phyloP scores from a whole-genome alignment of 768 basidiomycete genomes.

The Grammothele lineata region DNA sequence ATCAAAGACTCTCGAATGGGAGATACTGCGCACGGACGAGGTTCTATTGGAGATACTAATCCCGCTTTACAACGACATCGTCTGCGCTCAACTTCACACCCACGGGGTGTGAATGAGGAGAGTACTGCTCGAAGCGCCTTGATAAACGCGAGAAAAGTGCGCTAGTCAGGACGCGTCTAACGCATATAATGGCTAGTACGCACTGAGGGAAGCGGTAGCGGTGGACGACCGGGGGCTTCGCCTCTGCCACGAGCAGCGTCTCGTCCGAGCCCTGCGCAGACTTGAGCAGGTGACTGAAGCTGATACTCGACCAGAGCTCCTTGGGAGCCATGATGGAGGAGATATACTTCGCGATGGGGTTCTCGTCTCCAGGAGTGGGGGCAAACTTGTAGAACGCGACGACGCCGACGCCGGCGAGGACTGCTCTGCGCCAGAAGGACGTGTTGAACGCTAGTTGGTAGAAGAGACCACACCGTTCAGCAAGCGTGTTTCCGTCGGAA shows the following conservation, averaged over 20 bases:
- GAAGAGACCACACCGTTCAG: background rate
- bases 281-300: slow-evolving; percentile 52
- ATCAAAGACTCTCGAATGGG: background rate
- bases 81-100: slow-evolving; percentile 40
- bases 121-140: slow-evolving; percentile 55
- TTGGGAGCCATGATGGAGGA: slow-evolving; percentile 49
- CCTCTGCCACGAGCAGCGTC: slow-evolving; percentile 37
- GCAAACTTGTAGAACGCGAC: slow-evolving; percentile 66
- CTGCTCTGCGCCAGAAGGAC: slow-evolving; percentile 63
- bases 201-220: slow-evolving; percentile 74
- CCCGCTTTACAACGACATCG: slow-evolving; percentile 31
- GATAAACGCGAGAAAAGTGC: too few species aligned
- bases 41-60: slow-evolving; percentile 9
- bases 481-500: too few species aligned
- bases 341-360: slow-evolving; percentile 65
- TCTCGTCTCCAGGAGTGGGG: slow-evolving; percentile 55
- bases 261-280: slow-evolving; percentile 40
- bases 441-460: slow-evolving; percentile 50
- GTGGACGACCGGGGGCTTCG: slow-evolving; percentile 45
- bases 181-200: too few species aligned
- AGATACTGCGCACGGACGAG: background rate
- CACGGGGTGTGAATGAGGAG: slow-evolving; percentile 57
- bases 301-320: slow-evolving; percentile 51
- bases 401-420: slow-evolving; percentile 45
- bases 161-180: too few species aligned